A percentile compares a stretch with the other conserved stretches of the same genome.
These are phyloP conservation scores for Candida pseudoviswanathii DNA, from an alignment of 1,139 yeast species.

Conservation along the genomic window DNA sequence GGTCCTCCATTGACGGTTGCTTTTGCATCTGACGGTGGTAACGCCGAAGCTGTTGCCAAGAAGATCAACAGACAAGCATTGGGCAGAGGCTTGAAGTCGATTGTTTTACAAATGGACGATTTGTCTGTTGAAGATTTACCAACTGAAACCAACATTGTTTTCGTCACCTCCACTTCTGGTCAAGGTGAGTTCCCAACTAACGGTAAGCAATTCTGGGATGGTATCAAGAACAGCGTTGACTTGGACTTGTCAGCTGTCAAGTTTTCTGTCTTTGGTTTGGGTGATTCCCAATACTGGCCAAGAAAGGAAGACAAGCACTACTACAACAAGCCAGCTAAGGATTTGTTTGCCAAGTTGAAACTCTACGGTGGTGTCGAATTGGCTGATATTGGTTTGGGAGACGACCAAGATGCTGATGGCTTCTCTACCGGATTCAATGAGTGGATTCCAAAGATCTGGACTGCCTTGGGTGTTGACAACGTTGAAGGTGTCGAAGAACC, in stretches of 20 bases:
- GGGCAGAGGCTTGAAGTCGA: constrained; percentile 82
- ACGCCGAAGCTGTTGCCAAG: constrained; percentile 82
- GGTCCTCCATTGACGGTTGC: constrained; percentile 93
- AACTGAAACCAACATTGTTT: constrained; percentile 77
- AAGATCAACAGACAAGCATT: constrained; percentile 81
- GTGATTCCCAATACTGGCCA: constrained; percentile 97
- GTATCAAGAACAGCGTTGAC: constrained; percentile 67
- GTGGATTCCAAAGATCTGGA: constrained; percentile 90
- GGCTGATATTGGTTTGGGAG: constrained; percentile 84
- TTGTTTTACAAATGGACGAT: constrained; percentile 83
- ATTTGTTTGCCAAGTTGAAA: constrained; percentile 62
- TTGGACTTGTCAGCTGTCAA: constrained; percentile 71
- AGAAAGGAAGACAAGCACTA: constrained; percentile 92
- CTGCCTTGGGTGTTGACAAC: constrained; percentile 82
- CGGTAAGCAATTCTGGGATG: constrained; percentile 91
- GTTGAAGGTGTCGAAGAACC: constrained; percentile 91
- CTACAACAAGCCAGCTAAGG: constrained; percentile 90
- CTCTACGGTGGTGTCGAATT: constrained; percentile 75
- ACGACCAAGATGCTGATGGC: constrained; percentile 97
- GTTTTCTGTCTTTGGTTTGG: constrained; percentile 83
- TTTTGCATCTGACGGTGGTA: constrained; percentile 95
- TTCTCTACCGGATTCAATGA: constrained; percentile 83
- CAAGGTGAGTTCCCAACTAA: constrained; percentile 98
- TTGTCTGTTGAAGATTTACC: constrained; percentile 78
- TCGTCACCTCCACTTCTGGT: constrained; percentile 89